Evolutionary conservation across 73 alveolate genomes (phyloP), one percentile per base, ranked within the genome.

Genomic region (Uronychia setigera): DNA sequence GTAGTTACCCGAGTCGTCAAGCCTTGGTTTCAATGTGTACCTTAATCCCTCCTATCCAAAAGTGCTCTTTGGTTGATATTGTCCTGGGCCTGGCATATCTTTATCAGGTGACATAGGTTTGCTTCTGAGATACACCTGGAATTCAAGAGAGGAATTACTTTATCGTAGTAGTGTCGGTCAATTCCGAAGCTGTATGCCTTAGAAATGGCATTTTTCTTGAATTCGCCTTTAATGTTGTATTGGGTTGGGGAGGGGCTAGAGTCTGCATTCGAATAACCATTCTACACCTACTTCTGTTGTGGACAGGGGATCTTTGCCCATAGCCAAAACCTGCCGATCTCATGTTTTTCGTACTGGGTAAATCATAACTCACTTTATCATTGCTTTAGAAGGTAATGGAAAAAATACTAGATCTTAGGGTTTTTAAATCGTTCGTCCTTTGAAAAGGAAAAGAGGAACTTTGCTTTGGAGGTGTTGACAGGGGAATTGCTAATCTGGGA

Each of bases 11-110:
- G 78, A 89, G 78, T 76, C 77, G 35, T 74, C 77, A 25, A 81
- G 76, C 67, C 88, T 79, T n/a, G 92, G 92, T 46, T 82, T 77
- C 81, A 85, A 81, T 0, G 92, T 31, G 31, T 75, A 90, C 57
- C 81, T 80, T 1, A 33, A 28, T 0, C 88, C 95, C 33, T 88
- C 95, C 32, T 74, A 80, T 19, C 93, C 94, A 1, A 80, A 29
- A 9, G 27, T 76, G 31, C 60, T 83, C 13, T 86, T 90, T 13
- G 86, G 35, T 1, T 67, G 1, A 59, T 92, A 92, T 9, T 92
- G 35, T 26, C 97, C 97, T 0, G 97, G 97, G 31, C 97, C 97
- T 35, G 97, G 97, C 14, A 89, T 80, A 60, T 60, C 0, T 76
- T 93, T 93, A 59, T 92, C 97, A 28, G 88, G 85, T 0, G 87